Evolutionary conservation across 2,329 filamentous ascomycete species (phyloP), one percentile per base, ranked within the genome.

Genomic region (Verticillium nubilum): DNA sequence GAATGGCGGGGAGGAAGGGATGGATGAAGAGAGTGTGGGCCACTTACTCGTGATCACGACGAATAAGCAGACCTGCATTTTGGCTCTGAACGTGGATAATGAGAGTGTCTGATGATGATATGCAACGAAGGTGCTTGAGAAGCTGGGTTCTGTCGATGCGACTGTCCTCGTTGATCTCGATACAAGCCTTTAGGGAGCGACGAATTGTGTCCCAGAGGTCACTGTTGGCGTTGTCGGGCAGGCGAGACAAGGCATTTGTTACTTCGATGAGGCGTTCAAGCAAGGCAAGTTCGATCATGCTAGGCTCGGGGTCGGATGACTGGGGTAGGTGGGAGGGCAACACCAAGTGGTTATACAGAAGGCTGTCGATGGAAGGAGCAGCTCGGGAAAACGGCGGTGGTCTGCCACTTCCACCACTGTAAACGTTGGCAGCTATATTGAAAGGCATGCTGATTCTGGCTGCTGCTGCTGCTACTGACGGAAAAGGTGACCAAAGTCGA

Each of bases 51-150:
- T 65, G 56, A 0, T 61, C 56, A 2, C 67, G 64, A 6, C 67
- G 65, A 9, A 74, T 65, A 23, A 72, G 65, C 5, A 74, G 58
- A 3, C 64, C 72, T 2, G 72, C 69, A 56, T 74, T 74, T 54
- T 74, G 72, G 15, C 50, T 63, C 25, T 63, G 57, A 19, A 63
- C 27, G 13, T 63, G 52, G 6, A 63, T 28, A 19, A 62, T 29
- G 12, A 63, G 57, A 25, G 35, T 58, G 2, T 58, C 61, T 4
- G 37, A 54, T 1, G 57, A 26, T 12, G 25, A 47, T 1, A 63
- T 37, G 5, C 23, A n/a, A 15, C 57, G 29, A 3, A 63, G 53
- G 5, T 58, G 52, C 15, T 28, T 42, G 1, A 60, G 26, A 4
- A 63, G 19, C 4, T 19, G 50, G 10, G 58, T 33, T 23, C 59